Conservation (phyloP, 768 basidiomycete species). For the Baorangia bicolor region DNA sequence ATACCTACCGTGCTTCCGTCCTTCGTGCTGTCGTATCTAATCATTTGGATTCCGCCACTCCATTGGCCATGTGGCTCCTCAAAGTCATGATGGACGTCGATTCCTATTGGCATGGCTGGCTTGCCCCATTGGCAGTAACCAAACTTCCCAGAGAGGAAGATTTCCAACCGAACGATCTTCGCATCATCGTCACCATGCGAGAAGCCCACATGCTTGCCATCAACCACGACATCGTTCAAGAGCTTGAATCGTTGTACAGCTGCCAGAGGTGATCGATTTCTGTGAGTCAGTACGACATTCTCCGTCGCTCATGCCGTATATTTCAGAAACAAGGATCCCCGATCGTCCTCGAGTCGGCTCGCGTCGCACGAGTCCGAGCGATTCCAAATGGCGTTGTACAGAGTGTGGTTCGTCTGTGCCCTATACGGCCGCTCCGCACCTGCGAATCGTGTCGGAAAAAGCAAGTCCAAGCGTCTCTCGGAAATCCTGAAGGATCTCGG, state of each 20-base stretch:
- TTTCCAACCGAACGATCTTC: neutral
- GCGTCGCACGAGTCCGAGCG: conserved; percentile 31
- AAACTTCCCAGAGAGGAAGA: conserved; percentile 16
- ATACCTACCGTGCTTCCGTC: conserved; percentile 6
- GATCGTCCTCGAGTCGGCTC: conserved; percentile 31
- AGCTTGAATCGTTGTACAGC: conserved; percentile 18
- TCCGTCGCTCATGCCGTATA: neutral
- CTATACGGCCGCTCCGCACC: conserved; percentile 15
- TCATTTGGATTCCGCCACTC: conserved; percentile 6
- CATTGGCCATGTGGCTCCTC: conserved; percentile 16
- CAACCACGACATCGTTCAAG: conserved; percentile 16
- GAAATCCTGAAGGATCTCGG: conserved; percentile 3
- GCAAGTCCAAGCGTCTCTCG: conserved; percentile 7
- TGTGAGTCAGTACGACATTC: neutral
- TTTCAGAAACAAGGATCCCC: conserved; percentile 38
- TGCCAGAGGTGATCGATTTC: conserved; percentile 18
- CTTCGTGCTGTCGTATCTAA: conserved; percentile 16
- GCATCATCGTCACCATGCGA: conserved; percentile 3
- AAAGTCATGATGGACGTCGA: conserved; percentile 13
- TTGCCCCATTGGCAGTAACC: conserved; percentile 6
- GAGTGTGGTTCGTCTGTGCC: conserved; percentile 23
- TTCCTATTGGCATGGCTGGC: conserved; percentile 18
- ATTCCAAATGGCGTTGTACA: conserved; percentile 31
- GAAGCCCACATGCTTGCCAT: conserved; percentile 13
- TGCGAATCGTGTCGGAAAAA: conserved; percentile 5